These are phyloP conservation scores for Serpula lacrymans DNA, from an alignment of 768 basidiomycete genomes.

Conservation along the genomic window DNA sequence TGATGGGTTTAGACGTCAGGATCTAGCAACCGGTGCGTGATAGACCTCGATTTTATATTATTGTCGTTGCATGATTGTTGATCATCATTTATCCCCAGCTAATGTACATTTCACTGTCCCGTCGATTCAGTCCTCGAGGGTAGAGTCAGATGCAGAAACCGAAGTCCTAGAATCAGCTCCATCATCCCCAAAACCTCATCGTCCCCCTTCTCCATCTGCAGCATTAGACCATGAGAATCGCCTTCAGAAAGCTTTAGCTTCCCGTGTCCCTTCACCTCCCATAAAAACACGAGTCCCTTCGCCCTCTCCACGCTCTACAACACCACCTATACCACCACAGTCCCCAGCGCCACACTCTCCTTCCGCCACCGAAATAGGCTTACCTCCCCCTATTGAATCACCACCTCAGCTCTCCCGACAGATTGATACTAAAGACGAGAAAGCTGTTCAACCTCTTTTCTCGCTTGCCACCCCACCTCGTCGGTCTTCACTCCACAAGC, in stretches of 20 bases:
- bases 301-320: constrained; percentile 9
- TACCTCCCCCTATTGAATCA: too few relatives aligned
- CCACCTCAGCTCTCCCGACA: too few relatives aligned
- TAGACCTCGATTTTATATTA: constrained; percentile 1
- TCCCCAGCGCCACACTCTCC: too few relatives aligned
- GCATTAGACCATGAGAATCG: constrained; percentile 10
- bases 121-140: constrained; percentile 6
- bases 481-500: constrained; percentile 33
- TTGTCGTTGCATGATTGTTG: not conserved
- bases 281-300: constrained; percentile 1
- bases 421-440: too few relatives aligned
- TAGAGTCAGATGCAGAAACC: constrained; percentile 22
- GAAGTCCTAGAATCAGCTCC: constrained; percentile 23
- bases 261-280: constrained; percentile 32
- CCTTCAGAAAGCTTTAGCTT: constrained; percentile 16
- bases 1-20: constrained; percentile 14
- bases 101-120: constrained; percentile 11
- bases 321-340: constrained; percentile 1
- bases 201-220: constrained; percentile 14
- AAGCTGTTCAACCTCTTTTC: too few relatives aligned
- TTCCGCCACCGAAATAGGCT: too few relatives aligned
- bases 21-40: constrained; percentile 16
- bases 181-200: constrained; percentile 7
- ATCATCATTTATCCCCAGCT: not conserved
- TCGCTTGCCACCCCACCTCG: constrained; percentile 47